phyloP scores from a whole-genome alignment of 2,329 filamentous ascomycete species.

The Verticillium nonalfalfae region DNA sequence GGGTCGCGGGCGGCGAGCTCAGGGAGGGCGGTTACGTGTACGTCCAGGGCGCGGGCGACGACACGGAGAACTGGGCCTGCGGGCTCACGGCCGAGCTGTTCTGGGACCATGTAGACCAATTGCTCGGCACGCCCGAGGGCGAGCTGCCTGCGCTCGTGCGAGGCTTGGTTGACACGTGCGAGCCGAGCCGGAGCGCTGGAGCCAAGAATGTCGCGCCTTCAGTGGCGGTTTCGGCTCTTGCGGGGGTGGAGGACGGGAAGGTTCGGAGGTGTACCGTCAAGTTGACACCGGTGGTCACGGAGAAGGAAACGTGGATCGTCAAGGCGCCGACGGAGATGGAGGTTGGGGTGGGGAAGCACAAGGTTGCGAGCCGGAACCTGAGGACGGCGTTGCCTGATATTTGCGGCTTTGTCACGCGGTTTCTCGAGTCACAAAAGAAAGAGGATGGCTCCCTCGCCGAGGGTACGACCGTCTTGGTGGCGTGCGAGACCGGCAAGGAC shows the following conservation, averaged over 20 bases:
- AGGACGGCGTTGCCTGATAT: conserved; percentile 62
- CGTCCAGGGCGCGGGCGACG: conserved; percentile 91
- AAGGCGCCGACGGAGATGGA: conserved; percentile 32
- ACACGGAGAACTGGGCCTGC: conserved; percentile 86
- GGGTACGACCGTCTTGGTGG: conserved; percentile 42
- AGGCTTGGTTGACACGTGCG: conserved; percentile 26
- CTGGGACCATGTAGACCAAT: conserved; percentile 59
- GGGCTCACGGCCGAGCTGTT: conserved; percentile 75
- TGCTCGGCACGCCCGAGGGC: conserved; percentile 61
- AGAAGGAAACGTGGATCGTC: conserved; percentile 31
- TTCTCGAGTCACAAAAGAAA: conserved; percentile 17
- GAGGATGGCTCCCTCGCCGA: not conserved
- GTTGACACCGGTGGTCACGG: conserved; percentile 35
- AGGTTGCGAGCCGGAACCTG: conserved; percentile 78
- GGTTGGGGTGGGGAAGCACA: conserved; percentile 64
- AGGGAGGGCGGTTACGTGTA: conserved; percentile 50
- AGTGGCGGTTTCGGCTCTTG: conserved; percentile 30
- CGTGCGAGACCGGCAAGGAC: conserved; percentile 74
- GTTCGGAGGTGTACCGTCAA: conserved; percentile 31
- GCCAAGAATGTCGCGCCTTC: conserved; percentile 10
- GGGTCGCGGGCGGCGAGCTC: conserved; percentile 62
- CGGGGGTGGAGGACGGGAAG: conserved; percentile 10
- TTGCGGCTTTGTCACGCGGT: conserved; percentile 43
- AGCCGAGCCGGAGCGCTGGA: not conserved
- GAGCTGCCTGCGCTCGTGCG: conserved; percentile 49